Percentiles rank a stretch among this genome's conserved stretches.
These are phyloP conservation scores for Mariannaea sp. DNA, from an alignment of 2,329 filamentous ascomycete genomes.

Conservation along the genomic window DNA sequence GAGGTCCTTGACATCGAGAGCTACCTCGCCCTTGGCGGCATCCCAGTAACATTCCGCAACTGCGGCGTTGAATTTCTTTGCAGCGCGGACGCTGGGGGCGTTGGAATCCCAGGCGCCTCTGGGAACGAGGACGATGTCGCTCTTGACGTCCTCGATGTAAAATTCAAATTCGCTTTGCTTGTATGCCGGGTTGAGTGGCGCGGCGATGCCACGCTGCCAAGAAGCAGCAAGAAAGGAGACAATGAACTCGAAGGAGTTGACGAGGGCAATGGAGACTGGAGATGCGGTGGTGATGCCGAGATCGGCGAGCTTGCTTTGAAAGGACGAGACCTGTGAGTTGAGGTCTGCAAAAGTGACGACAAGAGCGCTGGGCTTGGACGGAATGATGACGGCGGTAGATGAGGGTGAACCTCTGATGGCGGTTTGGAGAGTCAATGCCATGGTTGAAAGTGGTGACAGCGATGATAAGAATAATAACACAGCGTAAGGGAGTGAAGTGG, in stretches of 20 bases:
- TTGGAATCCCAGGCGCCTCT: slow-evolving; percentile 68
- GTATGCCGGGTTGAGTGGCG: slow-evolving; percentile 86
- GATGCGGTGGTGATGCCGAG: slow-evolving; percentile 71
- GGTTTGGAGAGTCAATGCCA: slow-evolving; percentile 54
- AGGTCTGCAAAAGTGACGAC: slow-evolving; percentile 74
- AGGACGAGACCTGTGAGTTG: slow-evolving; percentile 65
- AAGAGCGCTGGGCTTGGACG: slow-evolving; percentile 64
- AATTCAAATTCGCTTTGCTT: slow-evolving; percentile 92
- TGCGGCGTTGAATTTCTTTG: slow-evolving; percentile 78
- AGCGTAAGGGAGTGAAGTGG: too few relatives aligned
- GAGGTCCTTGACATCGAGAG: slow-evolving; percentile 76
- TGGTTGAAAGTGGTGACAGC: slow-evolving; percentile 25
- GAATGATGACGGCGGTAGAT: slow-evolving; percentile 72
- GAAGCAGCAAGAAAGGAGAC: slow-evolving; percentile 83
- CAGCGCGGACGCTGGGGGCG: slow-evolving; percentile 75
- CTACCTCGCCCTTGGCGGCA: slow-evolving; percentile 64
- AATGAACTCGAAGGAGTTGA: slow-evolving; percentile 88
- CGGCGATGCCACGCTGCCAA: slow-evolving; percentile 83
- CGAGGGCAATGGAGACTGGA: slow-evolving; percentile 80
- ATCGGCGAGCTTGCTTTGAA: slow-evolving; percentile 78
- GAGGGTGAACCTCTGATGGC: slow-evolving; percentile 53
- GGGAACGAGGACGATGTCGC: slow-evolving; percentile 77
- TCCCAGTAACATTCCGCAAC: slow-evolving; percentile 88
- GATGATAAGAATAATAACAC: not conserved
- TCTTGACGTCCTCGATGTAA: slow-evolving; percentile 86